Conservation (phyloP, 345 rosid species). For the Isatis tinctoria region DNA sequence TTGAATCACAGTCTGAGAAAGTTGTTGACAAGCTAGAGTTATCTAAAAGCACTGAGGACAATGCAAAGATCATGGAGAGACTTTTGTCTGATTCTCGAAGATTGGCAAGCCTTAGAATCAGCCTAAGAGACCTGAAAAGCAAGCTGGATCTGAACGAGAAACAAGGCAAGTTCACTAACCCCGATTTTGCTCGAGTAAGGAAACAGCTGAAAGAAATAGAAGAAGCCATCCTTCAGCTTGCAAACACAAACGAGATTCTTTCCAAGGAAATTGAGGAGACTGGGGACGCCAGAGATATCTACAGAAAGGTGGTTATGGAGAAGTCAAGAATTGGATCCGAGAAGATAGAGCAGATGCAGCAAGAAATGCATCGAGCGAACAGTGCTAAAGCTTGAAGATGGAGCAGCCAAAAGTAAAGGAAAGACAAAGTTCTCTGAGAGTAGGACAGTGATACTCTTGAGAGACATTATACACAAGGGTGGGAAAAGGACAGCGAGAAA, state of each 20-base stretch:
- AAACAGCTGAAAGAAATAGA: conserved; percentile 64
- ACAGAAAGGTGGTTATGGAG: conserved; percentile 47
- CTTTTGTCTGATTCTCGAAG: conserved; percentile 68
- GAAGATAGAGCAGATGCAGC: conserved; percentile 67
- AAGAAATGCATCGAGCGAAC: conserved; percentile 68
- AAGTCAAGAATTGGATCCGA: conserved; percentile 62
- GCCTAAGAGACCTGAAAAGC: conserved; percentile 58
- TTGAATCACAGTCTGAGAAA: conserved; percentile 60
- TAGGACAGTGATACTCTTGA: conserved; percentile 52
- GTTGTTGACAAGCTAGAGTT: conserved; percentile 71
- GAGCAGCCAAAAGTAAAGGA: conserved; percentile 47
- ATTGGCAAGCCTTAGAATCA: conserved; percentile 52
- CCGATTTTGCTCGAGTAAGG: conserved; percentile 53
- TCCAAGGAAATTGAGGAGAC: conserved; percentile 48
- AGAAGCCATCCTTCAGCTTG: conserved; percentile 54
- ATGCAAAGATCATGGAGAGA: conserved; percentile 62
- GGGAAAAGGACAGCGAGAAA: conserved; percentile 45
- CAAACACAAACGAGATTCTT: conserved; percentile 49
- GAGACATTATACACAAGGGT: conserved; percentile 60
- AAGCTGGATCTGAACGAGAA: conserved; percentile 58
- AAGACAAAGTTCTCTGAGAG: conserved; percentile 43
- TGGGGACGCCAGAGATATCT: conserved; percentile 37
- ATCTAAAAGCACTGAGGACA: conserved; percentile 41
- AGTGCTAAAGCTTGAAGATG: conserved; percentile 69
- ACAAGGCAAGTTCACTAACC: conserved; percentile 48